Evolutionary conservation across 345 rosid genomes (phyloP), one percentile per base, ranked within the genome.

Genomic region (Populus davidiana): DNA sequence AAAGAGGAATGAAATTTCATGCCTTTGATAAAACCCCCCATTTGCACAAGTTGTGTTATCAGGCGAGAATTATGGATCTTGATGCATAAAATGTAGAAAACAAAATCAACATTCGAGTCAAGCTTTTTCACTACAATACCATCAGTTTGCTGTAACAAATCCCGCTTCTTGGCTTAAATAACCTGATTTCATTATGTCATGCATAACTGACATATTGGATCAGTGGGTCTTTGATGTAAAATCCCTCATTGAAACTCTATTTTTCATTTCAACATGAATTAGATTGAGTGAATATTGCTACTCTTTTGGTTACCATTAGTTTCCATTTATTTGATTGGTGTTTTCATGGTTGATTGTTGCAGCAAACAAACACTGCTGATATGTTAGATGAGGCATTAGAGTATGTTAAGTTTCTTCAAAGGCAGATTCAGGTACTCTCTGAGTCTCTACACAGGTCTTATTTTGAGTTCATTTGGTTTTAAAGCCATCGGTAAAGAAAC

Each of bases 321-420:
- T n/a, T 16, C 25, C 20, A 23, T 6, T 39, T 35, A 31, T 59
- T 79, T 54, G 54, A 69, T 47, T 66, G 49, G 68, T 50, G 25
- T 67, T 67, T 56, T 75, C 54, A n/a, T 61, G 20, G 38, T 61
- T 67, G 2, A 76, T 61, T 9, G 70, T 73, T 78, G 83, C 91
- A 93, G 98, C 98, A 93, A 90, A 89, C 96, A 56, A 93, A 93
- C 85, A 91, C 98, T 16, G 93, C 98, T 6, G 98, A 93, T 75
- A 93, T 93, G 98, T 77, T 93, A 78, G 96, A 91, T 50, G 94
- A 91, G 82, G 98, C 98, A 5, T 88, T 91, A 67, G 91, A 88
- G 80, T 93, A 90, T 23, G 94, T 93, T 50, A 93, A 93, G 81
- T 70, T 81, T 81, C 92, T 93, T 80, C 93, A 90, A 78, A 90